phyloP scores from a whole-genome alignment of 345 rosid genomes.

The Eucalyptus pauciflora region DNA sequence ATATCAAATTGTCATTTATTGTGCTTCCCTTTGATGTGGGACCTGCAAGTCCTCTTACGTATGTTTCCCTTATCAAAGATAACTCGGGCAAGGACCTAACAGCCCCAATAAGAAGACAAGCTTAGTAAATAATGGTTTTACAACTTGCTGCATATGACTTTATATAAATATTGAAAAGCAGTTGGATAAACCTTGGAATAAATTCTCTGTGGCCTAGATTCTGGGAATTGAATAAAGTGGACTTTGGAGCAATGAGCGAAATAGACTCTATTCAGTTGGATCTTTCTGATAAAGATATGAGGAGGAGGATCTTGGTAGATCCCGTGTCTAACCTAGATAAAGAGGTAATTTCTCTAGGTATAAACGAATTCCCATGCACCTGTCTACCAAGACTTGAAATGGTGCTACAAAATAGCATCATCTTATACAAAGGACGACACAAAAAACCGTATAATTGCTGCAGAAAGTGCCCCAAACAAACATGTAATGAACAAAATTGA shows the following conservation, averaged over 20 bases:
- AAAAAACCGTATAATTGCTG: neutral
- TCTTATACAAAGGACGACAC: neutral
- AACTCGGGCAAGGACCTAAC: slow-evolving; percentile 76
- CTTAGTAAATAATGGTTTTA: neutral
- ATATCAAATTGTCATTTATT: slow-evolving; percentile 32
- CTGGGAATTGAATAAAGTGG: neutral
- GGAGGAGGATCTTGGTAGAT: neutral
- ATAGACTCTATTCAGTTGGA: neutral
- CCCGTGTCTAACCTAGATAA: neutral
- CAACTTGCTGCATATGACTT: neutral
- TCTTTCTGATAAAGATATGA: neutral
- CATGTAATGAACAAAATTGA: neutral
- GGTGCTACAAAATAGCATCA: neutral
- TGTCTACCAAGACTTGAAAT: neutral
- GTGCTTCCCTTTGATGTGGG: slow-evolving; percentile 34
- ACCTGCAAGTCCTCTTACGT: slow-evolving; percentile 49
- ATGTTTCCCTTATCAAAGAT: slow-evolving; percentile 48
- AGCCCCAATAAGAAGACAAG: neutral
- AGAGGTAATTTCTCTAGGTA: neutral
- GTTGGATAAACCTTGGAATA: neutral
- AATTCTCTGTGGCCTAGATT: neutral
- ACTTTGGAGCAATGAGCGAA: neutral
- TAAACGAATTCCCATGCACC: neutral
- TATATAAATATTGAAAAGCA: neutral
- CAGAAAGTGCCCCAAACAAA: neutral